Evolutionary conservation across 2,329 filamentous ascomycete genomes (phyloP).

Genomic region (Hymenotorrendiella dingleyae): DNA sequence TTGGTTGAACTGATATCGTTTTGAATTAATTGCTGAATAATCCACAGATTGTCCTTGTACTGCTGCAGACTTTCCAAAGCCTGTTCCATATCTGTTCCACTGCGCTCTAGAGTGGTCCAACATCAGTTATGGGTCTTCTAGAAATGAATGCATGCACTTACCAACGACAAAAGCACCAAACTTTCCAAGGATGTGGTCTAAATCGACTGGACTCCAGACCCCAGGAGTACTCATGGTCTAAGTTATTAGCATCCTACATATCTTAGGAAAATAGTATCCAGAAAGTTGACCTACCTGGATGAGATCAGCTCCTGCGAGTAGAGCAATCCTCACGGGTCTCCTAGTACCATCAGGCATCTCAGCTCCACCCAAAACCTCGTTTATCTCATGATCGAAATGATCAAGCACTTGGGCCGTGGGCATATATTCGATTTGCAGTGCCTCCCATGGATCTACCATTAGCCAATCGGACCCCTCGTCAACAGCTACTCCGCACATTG

Average conservation of each 20-base stretch:
- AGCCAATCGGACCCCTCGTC: slow-evolving; percentile 70
- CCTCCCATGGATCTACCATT: slow-evolving; percentile 87
- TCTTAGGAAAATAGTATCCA: not conserved
- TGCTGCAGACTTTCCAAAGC: slow-evolving; percentile 24
- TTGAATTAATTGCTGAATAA: slow-evolving; percentile 82
- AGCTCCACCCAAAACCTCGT: slow-evolving; percentile 69
- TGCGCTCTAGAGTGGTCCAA: slow-evolving; percentile 53
- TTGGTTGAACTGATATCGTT: slow-evolving; percentile 80
- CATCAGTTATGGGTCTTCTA: not conserved
- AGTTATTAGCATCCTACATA: slow-evolving; percentile 11
- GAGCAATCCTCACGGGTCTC: slow-evolving; percentile 62
- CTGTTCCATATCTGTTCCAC: slow-evolving; percentile 59
- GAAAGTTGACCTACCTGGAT: no score
- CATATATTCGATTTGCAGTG: slow-evolving; percentile 76
- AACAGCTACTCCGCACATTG: slow-evolving; percentile 82
- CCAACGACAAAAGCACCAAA: not conserved
- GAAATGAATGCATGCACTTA: not conserved
- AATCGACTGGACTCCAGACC: slow-evolving; percentile 78
- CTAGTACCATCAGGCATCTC: slow-evolving; percentile 60
- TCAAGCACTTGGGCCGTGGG: slow-evolving; percentile 86
- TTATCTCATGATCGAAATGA: slow-evolving; percentile 88
- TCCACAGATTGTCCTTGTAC: slow-evolving; percentile 81
- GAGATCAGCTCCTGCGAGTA: slow-evolving; percentile 74
- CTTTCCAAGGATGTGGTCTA: slow-evolving; percentile 69
- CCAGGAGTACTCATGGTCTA: slow-evolving; percentile 42